phyloP scores from a whole-genome alignment of 78 protist genomes.

The Pelomyxa schiedti region DNA sequence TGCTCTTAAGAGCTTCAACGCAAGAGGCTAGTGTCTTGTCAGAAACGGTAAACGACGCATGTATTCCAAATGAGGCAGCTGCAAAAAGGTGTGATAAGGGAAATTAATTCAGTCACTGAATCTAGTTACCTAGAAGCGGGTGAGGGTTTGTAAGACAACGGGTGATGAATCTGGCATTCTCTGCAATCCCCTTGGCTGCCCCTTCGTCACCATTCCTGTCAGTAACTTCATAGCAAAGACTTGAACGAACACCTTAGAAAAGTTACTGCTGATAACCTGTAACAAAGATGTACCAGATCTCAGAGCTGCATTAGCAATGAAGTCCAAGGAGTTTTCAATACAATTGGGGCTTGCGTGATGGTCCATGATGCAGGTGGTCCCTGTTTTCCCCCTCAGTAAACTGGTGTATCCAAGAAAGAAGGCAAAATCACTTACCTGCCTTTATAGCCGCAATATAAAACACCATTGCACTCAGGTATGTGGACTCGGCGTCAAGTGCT shows the following conservation, averaged over 20 bases:
- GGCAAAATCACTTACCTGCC: no score
- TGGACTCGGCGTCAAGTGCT: neutral
- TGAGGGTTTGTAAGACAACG: neutral
- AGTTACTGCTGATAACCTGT: no score
- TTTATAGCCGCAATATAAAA: no score
- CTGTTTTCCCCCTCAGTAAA: neutral
- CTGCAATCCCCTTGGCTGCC: neutral
- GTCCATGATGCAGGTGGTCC: neutral
- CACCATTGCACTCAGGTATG: neutral
- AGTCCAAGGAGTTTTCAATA: neutral
- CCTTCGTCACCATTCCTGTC: neutral
- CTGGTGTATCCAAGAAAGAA: no score
- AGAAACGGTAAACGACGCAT: neutral
- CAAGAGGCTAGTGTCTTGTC: neutral
- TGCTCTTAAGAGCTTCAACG: neutral
- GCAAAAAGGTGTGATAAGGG: no score
- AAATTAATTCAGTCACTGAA: no score
- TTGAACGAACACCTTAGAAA: neutral
- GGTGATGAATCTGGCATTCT: neutral
- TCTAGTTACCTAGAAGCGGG: neutral
- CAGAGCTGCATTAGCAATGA: neutral
- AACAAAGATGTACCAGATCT: no score
- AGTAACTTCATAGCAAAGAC: neutral
- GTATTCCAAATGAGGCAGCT: neutral
- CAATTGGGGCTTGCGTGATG: neutral